Conservation (phyloP, 768 basidiomycete species). For the Porpolomopsis calyptriformis region DNA sequence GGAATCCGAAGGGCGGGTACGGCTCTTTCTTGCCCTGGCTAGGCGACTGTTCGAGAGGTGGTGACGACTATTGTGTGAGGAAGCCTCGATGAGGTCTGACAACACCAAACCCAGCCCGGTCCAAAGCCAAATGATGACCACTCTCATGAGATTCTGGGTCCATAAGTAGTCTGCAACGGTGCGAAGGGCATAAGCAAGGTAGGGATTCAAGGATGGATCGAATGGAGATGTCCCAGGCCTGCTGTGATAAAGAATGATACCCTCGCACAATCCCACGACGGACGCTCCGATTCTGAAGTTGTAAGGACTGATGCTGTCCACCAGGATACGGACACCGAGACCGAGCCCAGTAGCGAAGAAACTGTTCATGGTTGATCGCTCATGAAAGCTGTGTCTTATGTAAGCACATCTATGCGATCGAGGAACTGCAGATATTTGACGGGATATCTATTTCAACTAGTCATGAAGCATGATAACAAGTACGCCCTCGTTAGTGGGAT, state of each 20-base stretch:
- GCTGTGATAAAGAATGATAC: slow-evolving; percentile 31
- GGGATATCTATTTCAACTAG: not conserved
- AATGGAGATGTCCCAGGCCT: slow-evolving; percentile 18
- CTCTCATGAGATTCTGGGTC: slow-evolving; percentile 23
- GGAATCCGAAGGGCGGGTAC: not conserved
- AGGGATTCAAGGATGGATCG: slow-evolving; percentile 22
- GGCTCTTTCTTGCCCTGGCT: not conserved
- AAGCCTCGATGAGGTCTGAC: not conserved
- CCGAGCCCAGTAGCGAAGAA: slow-evolving; percentile 2
- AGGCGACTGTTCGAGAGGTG: not conserved
- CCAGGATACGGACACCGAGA: slow-evolving; percentile 1
- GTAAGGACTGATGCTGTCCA: not conserved
- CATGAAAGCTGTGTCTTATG: too few species aligned
- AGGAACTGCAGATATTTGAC: too few species aligned
- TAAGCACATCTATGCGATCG: too few species aligned
- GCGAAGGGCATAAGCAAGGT: slow-evolving; percentile 34
- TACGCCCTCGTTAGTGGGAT: slow-evolving; percentile 66
- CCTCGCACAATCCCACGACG: slow-evolving; percentile 34
- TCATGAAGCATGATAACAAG: slow-evolving; percentile 36
- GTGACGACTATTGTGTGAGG: not conserved
- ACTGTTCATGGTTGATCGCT: slow-evolving; percentile 1
- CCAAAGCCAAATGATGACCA: slow-evolving; percentile 29
- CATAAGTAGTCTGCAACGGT: slow-evolving; percentile 32
- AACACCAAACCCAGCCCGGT: slow-evolving; percentile 7
- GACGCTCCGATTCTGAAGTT: not conserved